phyloP scores from a whole-genome alignment of 148 eudicot species.

The Nepenthes mirabilis region DNA sequence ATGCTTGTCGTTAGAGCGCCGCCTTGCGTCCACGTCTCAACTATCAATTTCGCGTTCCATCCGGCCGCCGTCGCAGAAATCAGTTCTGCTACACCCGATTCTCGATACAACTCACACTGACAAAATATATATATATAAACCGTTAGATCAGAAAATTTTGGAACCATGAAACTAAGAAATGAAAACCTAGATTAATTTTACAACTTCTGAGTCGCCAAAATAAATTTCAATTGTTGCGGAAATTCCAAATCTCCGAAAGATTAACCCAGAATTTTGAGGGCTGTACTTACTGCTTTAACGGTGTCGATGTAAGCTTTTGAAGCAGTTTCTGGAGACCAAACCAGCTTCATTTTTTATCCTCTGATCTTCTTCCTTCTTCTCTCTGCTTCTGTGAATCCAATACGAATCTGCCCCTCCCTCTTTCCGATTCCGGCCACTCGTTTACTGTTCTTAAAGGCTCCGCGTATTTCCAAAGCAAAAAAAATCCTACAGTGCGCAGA shows the following conservation, averaged over 20 bases:
- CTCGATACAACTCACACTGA: slow-evolving; percentile 44
- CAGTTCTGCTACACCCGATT: slow-evolving; percentile 77
- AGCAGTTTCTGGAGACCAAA: slow-evolving; percentile 79
- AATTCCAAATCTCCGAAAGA: not conserved
- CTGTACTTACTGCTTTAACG: slow-evolving; percentile 51
- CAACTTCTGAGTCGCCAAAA: no score
- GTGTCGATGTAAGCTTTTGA: slow-evolving; percentile 76
- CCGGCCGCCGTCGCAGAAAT: slow-evolving; percentile 98
- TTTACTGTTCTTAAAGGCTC: no score
- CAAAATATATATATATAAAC: not conserved
- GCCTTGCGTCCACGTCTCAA: slow-evolving; percentile 56
- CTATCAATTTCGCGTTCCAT: slow-evolving; percentile 68
- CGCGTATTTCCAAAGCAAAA: no score
- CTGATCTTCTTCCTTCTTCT: slow-evolving; percentile 2
- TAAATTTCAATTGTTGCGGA: no score
- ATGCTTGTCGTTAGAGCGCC: slow-evolving; percentile 38
- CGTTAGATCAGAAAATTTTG: not conserved
- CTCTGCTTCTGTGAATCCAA: not conserved
- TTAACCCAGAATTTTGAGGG: not conserved
- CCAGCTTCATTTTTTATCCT: slow-evolving; percentile 48
- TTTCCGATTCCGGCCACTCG: no score
- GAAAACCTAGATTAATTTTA: no score
- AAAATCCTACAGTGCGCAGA: no score
- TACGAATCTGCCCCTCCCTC: not conserved
- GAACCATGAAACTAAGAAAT: not conserved